These are phyloP conservation scores for Xylaria scruposa DNA, from an alignment of 495 filamentous ascomycete species.

Conservation along the genomic window DNA sequence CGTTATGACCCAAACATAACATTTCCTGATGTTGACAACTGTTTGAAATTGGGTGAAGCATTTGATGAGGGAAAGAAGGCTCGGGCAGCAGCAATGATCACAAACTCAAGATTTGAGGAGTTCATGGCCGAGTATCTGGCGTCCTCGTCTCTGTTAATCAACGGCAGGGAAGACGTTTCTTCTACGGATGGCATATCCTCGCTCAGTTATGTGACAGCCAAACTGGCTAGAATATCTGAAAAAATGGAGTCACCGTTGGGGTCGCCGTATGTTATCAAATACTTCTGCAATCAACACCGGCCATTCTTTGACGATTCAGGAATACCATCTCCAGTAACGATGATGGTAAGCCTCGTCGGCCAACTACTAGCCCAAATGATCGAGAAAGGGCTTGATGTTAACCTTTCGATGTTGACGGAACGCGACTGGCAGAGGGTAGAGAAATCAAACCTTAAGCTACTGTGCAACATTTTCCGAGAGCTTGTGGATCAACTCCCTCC, in stretches of 20 bases:
- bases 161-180: conserved; percentile 15
- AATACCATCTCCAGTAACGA: not conserved
- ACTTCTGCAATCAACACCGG: conserved; percentile 20
- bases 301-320: not conserved
- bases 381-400: not conserved
- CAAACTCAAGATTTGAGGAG: not conserved
- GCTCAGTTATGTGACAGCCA: conserved; percentile 10
- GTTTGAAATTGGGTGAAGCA: not conserved
- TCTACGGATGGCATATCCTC: conserved; percentile 1
- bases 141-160: conserved; percentile 13
- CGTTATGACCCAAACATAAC: not conserved
- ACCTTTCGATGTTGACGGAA: not conserved
- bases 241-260: not conserved
- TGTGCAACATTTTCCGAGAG: conserved; percentile 3
- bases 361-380: conserved; percentile 22
- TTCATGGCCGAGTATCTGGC: conserved; percentile 1
- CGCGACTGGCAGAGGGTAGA: conserved; percentile 1
- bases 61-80: conserved; percentile 8
- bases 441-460: not conserved
- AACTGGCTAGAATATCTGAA: conserved; percentile 13
- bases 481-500: conserved; percentile 3
- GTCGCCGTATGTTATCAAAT: conserved; percentile 16
- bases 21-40: conserved; percentile 3
- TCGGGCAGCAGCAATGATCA: not conserved
- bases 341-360: conserved; percentile 19